These are phyloP conservation scores for Pythium guiyangense DNA, from an alignment of 352 stramenopile genomes.

Conservation along the genomic window DNA sequence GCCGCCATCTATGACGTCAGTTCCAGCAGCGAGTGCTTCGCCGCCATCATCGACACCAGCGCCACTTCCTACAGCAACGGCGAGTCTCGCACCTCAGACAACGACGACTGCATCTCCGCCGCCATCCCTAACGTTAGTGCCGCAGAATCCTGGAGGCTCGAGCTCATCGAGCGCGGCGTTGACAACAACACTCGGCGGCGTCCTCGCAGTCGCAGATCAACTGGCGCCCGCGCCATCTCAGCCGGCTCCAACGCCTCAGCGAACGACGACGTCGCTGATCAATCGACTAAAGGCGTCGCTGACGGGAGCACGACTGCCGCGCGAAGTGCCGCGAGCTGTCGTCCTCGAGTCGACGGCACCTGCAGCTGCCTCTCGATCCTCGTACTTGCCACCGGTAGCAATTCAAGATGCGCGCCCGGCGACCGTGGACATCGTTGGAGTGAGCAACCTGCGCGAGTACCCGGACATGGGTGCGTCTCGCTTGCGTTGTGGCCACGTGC, in stretches of 20 bases:
- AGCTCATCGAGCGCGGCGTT: no score
- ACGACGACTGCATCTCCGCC: no score
- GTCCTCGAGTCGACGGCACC: background rate
- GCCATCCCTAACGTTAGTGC: no score
- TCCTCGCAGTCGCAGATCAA: no score
- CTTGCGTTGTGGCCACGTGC: background rate
- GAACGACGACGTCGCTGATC: slow-evolving; percentile 7
- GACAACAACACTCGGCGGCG: no score
- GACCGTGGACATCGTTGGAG: background rate
- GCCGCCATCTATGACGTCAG: background rate
- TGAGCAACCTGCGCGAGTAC: slow-evolving; percentile 8
- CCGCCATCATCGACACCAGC: background rate
- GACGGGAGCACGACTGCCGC: background rate
- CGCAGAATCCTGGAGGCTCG: no score
- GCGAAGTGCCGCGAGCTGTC: background rate
- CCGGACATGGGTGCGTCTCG: slow-evolving; percentile 7
- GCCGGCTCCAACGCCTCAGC: background rate
- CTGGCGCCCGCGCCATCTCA: no score
- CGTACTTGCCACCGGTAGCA: background rate
- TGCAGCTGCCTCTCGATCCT: background rate
- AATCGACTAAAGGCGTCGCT: background rate
- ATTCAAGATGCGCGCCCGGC: slow-evolving; percentile 1
- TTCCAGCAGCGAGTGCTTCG: background rate
- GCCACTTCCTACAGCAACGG: no score
- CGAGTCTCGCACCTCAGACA: no score